Evolutionary conservation across 306 rosid species (phyloP).

Genomic region (Vigna unguiculata): DNA sequence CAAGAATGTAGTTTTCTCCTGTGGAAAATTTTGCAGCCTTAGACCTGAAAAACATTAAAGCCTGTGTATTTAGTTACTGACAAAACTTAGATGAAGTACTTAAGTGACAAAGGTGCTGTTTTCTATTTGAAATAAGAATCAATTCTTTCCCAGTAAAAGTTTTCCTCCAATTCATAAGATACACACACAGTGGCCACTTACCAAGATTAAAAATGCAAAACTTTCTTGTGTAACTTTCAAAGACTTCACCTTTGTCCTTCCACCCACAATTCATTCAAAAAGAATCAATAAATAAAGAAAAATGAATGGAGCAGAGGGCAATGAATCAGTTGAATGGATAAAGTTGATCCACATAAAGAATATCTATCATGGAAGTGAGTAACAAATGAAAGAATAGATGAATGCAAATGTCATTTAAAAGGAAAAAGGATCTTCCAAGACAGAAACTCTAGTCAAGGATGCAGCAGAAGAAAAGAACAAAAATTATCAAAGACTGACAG

Average conservation of each 20-base stretch:
- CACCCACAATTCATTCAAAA: neutral
- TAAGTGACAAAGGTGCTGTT: neutral
- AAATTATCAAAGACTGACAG: neutral
- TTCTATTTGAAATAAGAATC: neutral
- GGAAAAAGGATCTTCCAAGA: conserved; percentile 4
- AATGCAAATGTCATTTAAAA: conserved; percentile 26
- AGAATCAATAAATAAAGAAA: neutral
- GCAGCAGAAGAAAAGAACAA: conserved; percentile 15
- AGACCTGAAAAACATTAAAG: neutral
- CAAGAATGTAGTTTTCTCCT: neutral
- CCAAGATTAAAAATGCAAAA: neutral
- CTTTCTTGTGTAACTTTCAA: neutral
- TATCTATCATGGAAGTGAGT: conserved; percentile 7
- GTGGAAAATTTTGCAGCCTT: neutral
- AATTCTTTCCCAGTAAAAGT: neutral
- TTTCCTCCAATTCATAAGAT: neutral
- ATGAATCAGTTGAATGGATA: neutral
- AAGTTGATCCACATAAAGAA: conserved; percentile 11
- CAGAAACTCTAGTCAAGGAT: neutral
- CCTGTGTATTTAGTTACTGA: neutral
- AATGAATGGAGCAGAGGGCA: neutral
- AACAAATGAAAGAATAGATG: conserved; percentile 38
- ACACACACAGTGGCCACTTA: neutral
- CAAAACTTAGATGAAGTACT: neutral
- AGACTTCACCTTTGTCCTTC: neutral